phyloP scores from a whole-genome alignment of 1,139 yeast genomes.

The Kurtzmaniella quercitrusa region DNA sequence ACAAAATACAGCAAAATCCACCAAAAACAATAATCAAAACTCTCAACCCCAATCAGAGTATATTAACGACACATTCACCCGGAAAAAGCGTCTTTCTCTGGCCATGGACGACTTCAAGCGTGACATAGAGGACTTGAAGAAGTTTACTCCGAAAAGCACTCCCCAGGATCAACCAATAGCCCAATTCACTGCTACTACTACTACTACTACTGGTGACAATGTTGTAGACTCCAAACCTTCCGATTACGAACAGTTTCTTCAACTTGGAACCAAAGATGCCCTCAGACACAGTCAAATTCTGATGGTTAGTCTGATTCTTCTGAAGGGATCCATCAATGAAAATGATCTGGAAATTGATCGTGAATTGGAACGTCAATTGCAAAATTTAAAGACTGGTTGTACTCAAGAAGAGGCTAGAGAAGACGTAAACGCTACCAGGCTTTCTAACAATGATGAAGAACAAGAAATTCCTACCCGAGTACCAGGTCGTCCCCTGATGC shows the following conservation, averaged over 20 bases:
- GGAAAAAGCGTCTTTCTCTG: conserved; percentile 19
- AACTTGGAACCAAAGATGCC: conserved; percentile 7
- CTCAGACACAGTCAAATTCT: conserved; percentile 33
- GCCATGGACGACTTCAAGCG: conserved; percentile 29
- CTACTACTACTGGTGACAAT: too few relatives aligned
- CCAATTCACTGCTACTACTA: background rate
- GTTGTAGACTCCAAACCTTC: conserved; percentile 4
- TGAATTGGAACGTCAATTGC: conserved; percentile 40
- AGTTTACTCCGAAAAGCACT: conserved; percentile 12
- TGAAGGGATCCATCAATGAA: conserved; percentile 32
- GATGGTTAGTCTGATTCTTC: conserved; percentile 42
- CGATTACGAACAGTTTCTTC: conserved; percentile 31
- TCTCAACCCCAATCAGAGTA: background rate
- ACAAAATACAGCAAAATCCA: background rate
- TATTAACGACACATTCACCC: conserved; percentile 4
- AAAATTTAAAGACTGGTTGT: conserved; percentile 29
- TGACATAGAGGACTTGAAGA: conserved; percentile 25
- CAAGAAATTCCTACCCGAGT: background rate
- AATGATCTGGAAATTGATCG: conserved; percentile 35
- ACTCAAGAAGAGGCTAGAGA: background rate
- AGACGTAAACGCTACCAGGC: background rate
- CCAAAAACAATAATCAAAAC: background rate
- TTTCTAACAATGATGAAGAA: background rate
- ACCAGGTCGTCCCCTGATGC: background rate
- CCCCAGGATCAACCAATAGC: background rate